Percentiles rank a stretch among this genome's conserved stretches.
Evolutionary conservation across 1,284 basidiomycete species (phyloP).

Genomic region (Garcileccinum viscosum): DNA sequence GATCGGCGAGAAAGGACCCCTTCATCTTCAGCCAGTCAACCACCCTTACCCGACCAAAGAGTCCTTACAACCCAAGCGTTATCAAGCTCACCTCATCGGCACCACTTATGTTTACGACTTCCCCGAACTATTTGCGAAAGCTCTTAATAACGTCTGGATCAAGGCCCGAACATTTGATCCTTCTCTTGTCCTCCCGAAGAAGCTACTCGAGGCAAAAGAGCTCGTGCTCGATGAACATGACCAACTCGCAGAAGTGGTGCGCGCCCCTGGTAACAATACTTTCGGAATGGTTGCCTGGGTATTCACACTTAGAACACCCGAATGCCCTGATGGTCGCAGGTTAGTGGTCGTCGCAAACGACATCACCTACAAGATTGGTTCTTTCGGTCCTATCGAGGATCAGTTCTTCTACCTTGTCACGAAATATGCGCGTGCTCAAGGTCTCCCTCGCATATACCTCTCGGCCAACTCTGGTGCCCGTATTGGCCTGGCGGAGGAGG

Average conservation of each 20-base stretch:
- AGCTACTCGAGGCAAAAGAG: slow-evolving; percentile 84
- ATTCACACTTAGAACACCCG: slow-evolving; percentile 91
- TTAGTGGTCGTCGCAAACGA: slow-evolving; percentile 96
- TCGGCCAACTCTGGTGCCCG: slow-evolving; percentile 99
- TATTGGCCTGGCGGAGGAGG: slow-evolving; percentile 95
- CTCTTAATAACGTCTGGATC: slow-evolving; percentile 91
- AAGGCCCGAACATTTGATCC: slow-evolving; percentile 72
- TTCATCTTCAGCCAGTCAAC: slow-evolving; percentile 93
- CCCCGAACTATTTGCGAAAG: slow-evolving; percentile 98
- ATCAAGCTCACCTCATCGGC: slow-evolving; percentile 98
- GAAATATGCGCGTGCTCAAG: slow-evolving; percentile 88
- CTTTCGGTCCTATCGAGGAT: slow-evolving; percentile 96
- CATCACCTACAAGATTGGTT: slow-evolving; percentile 98
- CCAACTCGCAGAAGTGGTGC: slow-evolving; percentile 86
- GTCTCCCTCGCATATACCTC: slow-evolving; percentile 94
- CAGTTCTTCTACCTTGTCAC: slow-evolving; percentile 97
- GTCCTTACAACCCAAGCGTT: slow-evolving; percentile 98
- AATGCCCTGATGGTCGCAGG: slow-evolving; percentile 89
- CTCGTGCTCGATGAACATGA: slow-evolving; percentile 95
- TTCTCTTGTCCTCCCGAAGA: slow-evolving; percentile 76
- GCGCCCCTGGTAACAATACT: slow-evolving; percentile 91
- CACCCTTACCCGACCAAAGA: slow-evolving; percentile 96
- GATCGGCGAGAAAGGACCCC: slow-evolving; percentile 91
- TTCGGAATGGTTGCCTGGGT: slow-evolving; percentile 99
- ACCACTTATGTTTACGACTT: slow-evolving; percentile 99